These are phyloP conservation scores for Rhodosporidiobolus odoratus DNA, from an alignment of 768 basidiomycete species.

Conservation along the genomic window DNA sequence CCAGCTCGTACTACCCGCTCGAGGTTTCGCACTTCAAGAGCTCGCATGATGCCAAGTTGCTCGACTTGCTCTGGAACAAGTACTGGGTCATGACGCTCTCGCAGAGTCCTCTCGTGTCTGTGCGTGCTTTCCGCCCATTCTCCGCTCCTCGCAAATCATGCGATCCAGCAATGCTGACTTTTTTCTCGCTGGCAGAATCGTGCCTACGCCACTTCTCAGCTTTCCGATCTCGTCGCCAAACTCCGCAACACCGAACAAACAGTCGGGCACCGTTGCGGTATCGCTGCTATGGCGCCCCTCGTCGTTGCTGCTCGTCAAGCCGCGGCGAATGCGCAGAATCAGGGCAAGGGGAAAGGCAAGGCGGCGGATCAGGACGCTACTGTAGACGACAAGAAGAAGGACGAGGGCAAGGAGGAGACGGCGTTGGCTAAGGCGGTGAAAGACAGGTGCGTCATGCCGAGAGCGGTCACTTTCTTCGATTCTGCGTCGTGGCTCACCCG, in stretches of 20 bases:
- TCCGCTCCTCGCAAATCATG: too few relatives aligned
- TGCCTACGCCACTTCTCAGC: slow-evolving; percentile 85
- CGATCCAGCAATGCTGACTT: neutral
- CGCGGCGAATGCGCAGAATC: slow-evolving; percentile 51
- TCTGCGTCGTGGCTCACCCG: neutral
- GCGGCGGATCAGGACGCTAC: slow-evolving; percentile 48
- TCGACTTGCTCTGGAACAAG: slow-evolving; percentile 94
- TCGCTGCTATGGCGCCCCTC: slow-evolving; percentile 56
- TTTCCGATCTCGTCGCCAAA: slow-evolving; percentile 85
- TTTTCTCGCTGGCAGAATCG: slow-evolving; percentile 61
- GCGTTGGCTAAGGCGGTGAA: slow-evolving; percentile 81
- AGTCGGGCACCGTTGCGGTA: slow-evolving; percentile 35
- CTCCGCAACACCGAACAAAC: slow-evolving; percentile 48
- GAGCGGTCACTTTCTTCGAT: neutral
- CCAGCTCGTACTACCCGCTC: slow-evolving; percentile 88
- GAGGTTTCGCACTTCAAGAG: slow-evolving; percentile 95
- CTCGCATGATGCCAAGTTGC: slow-evolving; percentile 73
- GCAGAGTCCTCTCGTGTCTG: slow-evolving; percentile 85
- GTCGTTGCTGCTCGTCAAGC: slow-evolving; percentile 47
- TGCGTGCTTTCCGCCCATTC: slow-evolving; percentile 47
- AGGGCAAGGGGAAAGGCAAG: slow-evolving; percentile 47
- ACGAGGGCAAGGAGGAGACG: slow-evolving; percentile 79
- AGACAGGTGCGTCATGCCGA: slow-evolving; percentile 67
- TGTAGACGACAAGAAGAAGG: slow-evolving; percentile 46
- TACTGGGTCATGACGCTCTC: slow-evolving; percentile 98